Conservation (phyloP, 2,329 filamentous ascomycete genomes). For the Ilyonectria destructans region DNA sequence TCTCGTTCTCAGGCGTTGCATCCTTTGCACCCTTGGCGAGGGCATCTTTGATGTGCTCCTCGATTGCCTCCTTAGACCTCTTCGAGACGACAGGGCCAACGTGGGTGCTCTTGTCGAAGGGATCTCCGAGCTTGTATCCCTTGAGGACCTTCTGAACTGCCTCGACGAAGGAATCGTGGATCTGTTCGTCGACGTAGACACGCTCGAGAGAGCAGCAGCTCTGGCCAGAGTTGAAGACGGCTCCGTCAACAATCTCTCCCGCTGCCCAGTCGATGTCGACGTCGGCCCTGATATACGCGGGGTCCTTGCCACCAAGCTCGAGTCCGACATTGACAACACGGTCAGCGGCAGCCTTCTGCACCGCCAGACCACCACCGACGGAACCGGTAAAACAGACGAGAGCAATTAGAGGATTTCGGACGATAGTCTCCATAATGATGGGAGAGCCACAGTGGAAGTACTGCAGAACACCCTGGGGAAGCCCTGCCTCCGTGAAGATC, state of each 20-base stretch:
- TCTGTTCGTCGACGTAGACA: conserved; percentile 88
- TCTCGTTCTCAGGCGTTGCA: conserved; percentile 85
- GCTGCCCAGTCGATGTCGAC: conserved; percentile 93
- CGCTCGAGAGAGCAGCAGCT: conserved; percentile 95
- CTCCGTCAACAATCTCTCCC: conserved; percentile 94
- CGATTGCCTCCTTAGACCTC: conserved; percentile 82
- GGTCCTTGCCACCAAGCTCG: conserved; percentile 95
- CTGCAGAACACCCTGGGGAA: conserved; percentile 88
- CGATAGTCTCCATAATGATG: conserved; percentile 82
- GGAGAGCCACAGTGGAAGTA: conserved; percentile 93
- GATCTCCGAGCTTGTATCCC: conserved; percentile 91
- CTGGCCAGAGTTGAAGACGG: conserved; percentile 99
- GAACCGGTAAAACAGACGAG: conserved; percentile 96
- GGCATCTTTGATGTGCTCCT: conserved; percentile 86
- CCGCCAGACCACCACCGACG: conserved; percentile 87
- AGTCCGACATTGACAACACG: conserved; percentile 89
- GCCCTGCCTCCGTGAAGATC: conserved; percentile 84
- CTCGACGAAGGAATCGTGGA: conserved; percentile 87
- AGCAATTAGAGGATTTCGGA: conserved; percentile 82
- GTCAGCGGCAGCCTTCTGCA: conserved; percentile 88
- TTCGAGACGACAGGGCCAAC: conserved; percentile 92
- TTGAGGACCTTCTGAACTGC: conserved; percentile 86
- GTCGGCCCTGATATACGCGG: conserved; percentile 89
- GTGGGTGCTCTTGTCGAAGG: conserved; percentile 83
- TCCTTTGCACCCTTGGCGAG: conserved; percentile 87